These are phyloP conservation scores for Grammothele lineata DNA, from an alignment of 768 basidiomycete species.

Conservation along the genomic window DNA sequence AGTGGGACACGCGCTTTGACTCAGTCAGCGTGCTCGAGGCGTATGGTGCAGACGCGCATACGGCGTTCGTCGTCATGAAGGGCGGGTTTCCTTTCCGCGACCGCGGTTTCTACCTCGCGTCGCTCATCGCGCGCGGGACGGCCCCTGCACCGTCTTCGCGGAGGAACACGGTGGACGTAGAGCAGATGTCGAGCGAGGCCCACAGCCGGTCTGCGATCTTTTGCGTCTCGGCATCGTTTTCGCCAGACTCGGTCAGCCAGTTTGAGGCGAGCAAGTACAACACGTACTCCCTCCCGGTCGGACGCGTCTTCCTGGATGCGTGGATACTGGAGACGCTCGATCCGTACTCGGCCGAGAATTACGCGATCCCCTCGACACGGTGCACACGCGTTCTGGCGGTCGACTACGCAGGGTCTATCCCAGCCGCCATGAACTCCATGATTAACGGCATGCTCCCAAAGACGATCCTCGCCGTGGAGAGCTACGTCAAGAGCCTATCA, in stretches of 20 bases:
- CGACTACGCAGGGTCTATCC: slow-evolving; percentile 84
- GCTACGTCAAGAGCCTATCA: slow-evolving; percentile 60
- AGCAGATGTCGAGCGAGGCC: slow-evolving; percentile 22
- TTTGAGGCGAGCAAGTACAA: slow-evolving; percentile 74
- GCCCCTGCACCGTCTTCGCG: slow-evolving; percentile 34
- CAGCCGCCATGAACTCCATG: slow-evolving; percentile 79
- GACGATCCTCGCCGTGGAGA: slow-evolving; percentile 69
- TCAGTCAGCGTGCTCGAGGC: slow-evolving; percentile 66
- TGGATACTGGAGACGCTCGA: slow-evolving; percentile 98
- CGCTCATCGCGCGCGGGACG: slow-evolving; percentile 55
- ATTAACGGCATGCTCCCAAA: slow-evolving; percentile 77
- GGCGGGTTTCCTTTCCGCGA: slow-evolving; percentile 89
- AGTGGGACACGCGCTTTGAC: slow-evolving; percentile 87
- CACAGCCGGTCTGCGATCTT: slow-evolving; percentile 63
- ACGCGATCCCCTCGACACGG: slow-evolving; percentile 88
- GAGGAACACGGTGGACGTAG: slow-evolving; percentile 37
- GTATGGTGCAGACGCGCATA: slow-evolving; percentile 71
- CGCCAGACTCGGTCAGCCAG: slow-evolving; percentile 51
- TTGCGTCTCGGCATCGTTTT: slow-evolving; percentile 80
- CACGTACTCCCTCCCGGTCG: slow-evolving; percentile 65
- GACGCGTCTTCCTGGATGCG: slow-evolving; percentile 82
- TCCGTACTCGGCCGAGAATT: slow-evolving; percentile 91
- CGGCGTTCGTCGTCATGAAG: slow-evolving; percentile 68
- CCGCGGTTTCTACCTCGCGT: slow-evolving; percentile 80
- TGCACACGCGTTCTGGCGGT: slow-evolving; percentile 82